Conservation (phyloP, 2,329 filamentous ascomycete genomes). For the Phyllosticta citribraziliensis region DNA sequence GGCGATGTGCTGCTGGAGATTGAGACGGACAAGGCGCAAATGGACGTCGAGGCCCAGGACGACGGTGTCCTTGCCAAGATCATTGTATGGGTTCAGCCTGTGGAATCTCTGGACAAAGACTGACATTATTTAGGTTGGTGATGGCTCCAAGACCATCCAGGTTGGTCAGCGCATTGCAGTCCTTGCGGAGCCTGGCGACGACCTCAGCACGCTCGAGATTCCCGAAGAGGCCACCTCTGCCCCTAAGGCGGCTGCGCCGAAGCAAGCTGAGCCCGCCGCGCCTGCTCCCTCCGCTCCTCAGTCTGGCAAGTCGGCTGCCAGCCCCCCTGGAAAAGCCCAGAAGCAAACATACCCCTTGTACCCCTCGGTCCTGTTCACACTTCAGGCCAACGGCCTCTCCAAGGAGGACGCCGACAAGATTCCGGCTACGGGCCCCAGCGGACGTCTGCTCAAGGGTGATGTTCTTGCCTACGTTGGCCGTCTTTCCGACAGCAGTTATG, state of each 20-base stretch:
- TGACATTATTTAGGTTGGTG: conserved; percentile 38
- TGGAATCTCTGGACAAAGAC: neutral
- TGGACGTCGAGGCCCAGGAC: conserved; percentile 90
- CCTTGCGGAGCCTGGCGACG: conserved; percentile 71
- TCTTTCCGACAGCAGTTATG: conserved; percentile 58
- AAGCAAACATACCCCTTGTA: conserved; percentile 64
- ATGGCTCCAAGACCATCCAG: conserved; percentile 66
- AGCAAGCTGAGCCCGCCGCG: conserved; percentile 24
- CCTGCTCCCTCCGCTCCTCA: conserved; percentile 14
- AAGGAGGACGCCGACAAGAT: conserved; percentile 71
- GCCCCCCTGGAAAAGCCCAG: conserved; percentile 38
- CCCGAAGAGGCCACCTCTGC: conserved; percentile 45
- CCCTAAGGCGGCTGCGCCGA: conserved; percentile 15
- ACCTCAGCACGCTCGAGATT: conserved; percentile 63
- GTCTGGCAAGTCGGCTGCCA: conserved; percentile 50
- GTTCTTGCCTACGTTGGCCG: conserved; percentile 80
- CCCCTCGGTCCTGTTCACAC: conserved; percentile 74
- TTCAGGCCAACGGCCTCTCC: conserved; percentile 69
- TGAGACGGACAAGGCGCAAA: conserved; percentile 88
- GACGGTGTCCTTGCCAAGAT: conserved; percentile 83
- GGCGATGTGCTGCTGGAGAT: conserved; percentile 86
- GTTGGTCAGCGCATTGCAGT: conserved; percentile 77
- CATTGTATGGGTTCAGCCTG: conserved; percentile 32
- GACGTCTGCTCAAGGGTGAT: conserved; percentile 88
- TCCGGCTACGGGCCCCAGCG: conserved; percentile 75